Base-by-base conservation (phyloP, 106 monocot species). In the Phalaenopsis aphrodite region DNA sequence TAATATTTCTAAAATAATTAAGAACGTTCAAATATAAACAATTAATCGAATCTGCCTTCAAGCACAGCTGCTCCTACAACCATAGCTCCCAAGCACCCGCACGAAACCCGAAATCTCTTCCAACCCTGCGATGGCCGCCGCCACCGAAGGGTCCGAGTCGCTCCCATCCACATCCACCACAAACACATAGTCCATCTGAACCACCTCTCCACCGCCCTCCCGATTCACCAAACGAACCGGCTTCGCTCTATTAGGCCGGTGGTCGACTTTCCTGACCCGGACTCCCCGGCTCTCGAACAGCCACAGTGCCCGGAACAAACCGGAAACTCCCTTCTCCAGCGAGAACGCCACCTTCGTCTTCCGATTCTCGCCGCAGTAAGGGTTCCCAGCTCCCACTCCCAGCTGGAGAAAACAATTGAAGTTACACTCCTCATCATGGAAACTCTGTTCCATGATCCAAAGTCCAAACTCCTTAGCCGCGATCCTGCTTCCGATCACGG, bases 301-400 rank as follows among this genome's bases (percentile, higher is more conserved):
- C 84, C 82, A 86, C 85, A 92, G 82, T 73, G 89, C 92, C 66
- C 75, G 77, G 82, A 78, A 88, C 37, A 92, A 86, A 52, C 85
- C 92, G 71, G 89, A 84, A 8, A 78, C 75, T n/a, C 92, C 92
- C 8, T 74, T 78, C 56, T 87, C 89, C 52, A 92, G 85, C 17
- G 86, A 78, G 78, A 92, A 92, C 4, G 89, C 92, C 82, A 92
- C 84, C 76, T 84, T 89, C 38, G 92, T 88, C 86, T 92, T 92
- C 47, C 79, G 68, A 14, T 42, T 55, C 1, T 68, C 82, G 39
- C 4, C 11, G 11, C 52, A 24, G 64, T n/a, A 24, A n/a, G 74
- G 4, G 12, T 69, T 10, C 52, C 43, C 81, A 16, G 37, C 39
- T 8, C 75, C 76, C 24, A 87, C 49, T 8, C 58, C 78, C 41